Conservation (phyloP, 345 rosid genomes). For the Mallotus nudiflorus region DNA sequence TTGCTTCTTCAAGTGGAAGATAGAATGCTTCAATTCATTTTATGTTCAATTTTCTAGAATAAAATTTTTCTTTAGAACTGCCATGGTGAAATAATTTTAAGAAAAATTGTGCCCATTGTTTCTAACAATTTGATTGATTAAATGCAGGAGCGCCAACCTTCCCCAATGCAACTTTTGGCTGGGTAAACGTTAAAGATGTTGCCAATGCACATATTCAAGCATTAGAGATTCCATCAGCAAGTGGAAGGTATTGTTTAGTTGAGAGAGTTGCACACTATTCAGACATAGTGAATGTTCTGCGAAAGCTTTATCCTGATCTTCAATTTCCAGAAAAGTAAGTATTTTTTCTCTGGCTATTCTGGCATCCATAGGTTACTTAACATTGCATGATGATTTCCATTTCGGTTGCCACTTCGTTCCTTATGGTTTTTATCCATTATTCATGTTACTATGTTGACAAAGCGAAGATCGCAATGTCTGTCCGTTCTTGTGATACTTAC, state of each 20-base stretch:
- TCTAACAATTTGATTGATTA: neutral
- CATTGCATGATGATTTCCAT: neutral
- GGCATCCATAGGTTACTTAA: neutral
- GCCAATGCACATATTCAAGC: constrained; percentile 89
- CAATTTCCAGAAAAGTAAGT: constrained; percentile 80
- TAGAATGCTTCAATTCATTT: too few species aligned
- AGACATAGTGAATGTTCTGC: constrained; percentile 57
- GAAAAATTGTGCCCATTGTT: too few species aligned
- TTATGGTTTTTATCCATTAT: neutral
- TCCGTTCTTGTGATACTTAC: neutral
- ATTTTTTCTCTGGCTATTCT: neutral
- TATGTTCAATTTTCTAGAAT: too few species aligned
- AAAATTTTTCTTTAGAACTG: too few species aligned
- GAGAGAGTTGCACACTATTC: constrained; percentile 83
- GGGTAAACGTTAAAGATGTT: constrained; percentile 88
- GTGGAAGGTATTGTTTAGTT: constrained; percentile 81
- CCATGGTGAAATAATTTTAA: too few species aligned
- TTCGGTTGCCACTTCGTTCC: neutral
- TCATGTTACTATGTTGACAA: neutral
- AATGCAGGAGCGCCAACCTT: constrained; percentile 68
- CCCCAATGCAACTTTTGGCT: constrained; percentile 72
- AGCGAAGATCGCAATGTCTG: neutral
- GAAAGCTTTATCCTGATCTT: constrained; percentile 60
- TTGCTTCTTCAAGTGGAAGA: too few species aligned
- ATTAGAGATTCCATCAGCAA: constrained; percentile 73